phyloP scores from a whole-genome alignment of 257 asterid species.

The Henckelia pumila region DNA sequence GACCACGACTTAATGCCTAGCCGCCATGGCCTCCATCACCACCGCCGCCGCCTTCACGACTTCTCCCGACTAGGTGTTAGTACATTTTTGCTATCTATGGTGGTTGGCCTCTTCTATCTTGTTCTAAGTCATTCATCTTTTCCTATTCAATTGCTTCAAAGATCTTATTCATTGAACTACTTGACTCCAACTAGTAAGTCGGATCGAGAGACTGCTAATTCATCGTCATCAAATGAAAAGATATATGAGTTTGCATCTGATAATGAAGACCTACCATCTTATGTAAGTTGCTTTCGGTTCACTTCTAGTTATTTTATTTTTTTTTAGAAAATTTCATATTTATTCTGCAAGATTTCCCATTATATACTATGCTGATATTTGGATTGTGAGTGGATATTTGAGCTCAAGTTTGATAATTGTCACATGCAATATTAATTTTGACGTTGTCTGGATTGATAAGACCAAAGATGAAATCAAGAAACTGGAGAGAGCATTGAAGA shows the following conservation, averaged over 20 bases:
- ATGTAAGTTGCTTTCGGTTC: neutral
- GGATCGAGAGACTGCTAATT: neutral
- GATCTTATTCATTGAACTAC: neutral
- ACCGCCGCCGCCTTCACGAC: neutral
- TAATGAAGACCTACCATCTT: neutral
- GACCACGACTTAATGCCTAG: neutral
- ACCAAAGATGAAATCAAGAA: neutral
- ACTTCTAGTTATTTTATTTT: neutral
- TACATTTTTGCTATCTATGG: neutral
- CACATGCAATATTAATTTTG: neutral
- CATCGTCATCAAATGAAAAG: neutral
- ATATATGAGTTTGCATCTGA: neutral
- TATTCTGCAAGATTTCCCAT: neutral
- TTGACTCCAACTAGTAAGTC: neutral
- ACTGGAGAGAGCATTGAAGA: slow-evolving; percentile 33
- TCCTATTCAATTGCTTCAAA: neutral
- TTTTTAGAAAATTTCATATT: too few relatives aligned
- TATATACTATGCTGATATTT: too few relatives aligned
- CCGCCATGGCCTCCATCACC: neutral
- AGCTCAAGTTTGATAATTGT: too few relatives aligned
- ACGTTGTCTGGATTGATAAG: neutral
- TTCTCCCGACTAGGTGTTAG: neutral
- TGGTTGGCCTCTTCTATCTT: neutral
- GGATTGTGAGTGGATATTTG: too few relatives aligned
- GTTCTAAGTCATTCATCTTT: neutral